Conservation (phyloP, 2,329 filamentous ascomycete genomes). For the Penicillium paneum region DNA sequence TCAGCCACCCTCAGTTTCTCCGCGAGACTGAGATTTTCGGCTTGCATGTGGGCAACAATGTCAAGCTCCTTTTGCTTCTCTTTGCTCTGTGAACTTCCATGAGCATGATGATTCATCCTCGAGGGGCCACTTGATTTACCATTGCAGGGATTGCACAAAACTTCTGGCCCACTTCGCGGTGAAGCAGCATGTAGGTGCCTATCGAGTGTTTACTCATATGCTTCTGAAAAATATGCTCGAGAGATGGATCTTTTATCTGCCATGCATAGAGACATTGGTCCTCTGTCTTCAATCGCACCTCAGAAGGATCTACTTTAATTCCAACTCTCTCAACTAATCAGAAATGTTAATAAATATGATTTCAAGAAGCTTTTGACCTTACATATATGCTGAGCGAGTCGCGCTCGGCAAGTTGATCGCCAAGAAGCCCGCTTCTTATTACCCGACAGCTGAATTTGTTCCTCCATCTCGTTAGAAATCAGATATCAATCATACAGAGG, state of each 20-base stretch:
- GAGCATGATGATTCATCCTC: not conserved
- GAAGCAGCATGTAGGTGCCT: not conserved
- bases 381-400: not conserved
- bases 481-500: not conserved
- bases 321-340: not conserved
- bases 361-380: not conserved
- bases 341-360: not conserved
- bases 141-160: not conserved
- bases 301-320: not conserved
- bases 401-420: not conserved
- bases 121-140: not conserved
- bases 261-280: not conserved
- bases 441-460: not conserved
- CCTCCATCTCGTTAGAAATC: not conserved
- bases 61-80: not conserved
- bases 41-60: not conserved
- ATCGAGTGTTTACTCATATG: not conserved
- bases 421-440: not conserved
- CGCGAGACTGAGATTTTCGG: not conserved
- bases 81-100: not conserved
- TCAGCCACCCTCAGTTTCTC: not conserved
- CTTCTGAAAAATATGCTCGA: not conserved
- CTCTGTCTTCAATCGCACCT: not conserved
- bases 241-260: not conserved
- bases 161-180: not conserved